These are phyloP conservation scores for Pterocarpus santalinus DNA, from an alignment of 306 rosid species.

Conservation along the genomic window DNA sequence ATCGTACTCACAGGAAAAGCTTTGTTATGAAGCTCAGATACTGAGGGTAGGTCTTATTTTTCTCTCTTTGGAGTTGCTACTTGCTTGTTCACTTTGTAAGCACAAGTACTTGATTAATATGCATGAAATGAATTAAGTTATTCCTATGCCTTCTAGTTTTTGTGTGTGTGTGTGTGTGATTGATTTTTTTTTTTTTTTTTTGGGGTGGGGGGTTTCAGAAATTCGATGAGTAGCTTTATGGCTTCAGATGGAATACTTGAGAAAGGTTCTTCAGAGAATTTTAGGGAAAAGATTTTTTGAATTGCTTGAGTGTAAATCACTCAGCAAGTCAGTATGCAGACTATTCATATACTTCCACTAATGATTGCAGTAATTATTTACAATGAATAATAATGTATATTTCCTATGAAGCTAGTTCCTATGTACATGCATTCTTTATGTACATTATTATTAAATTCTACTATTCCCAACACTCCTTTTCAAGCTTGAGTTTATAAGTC, in stretches of 20 bases:
- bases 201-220: background rate
- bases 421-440: no score
- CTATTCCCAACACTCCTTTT: no score
- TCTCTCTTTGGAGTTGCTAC: slow-evolving; percentile 28
- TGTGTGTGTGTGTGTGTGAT: background rate
- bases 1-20: slow-evolving; percentile 83
- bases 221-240: background rate
- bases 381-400: no score
- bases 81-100: slow-evolving; percentile 22
- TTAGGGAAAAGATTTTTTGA: no score
- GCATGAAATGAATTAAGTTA: slow-evolving; percentile 6
- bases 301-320: no score
- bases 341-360: no score
- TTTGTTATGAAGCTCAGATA: slow-evolving; percentile 94
- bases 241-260: slow-evolving; percentile 9
- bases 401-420: background rate
- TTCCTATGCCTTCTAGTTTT: slow-evolving; percentile 17
- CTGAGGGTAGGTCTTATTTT: slow-evolving; percentile 68
- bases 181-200: no score
- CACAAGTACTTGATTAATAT: background rate
- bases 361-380: no score
- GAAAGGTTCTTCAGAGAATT: no score
- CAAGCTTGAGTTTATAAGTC: no score
- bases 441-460: no score
- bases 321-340: no score